Evolutionary conservation across 805 yeast species (phyloP).

Genomic region (Lipomyces orientalis): DNA sequence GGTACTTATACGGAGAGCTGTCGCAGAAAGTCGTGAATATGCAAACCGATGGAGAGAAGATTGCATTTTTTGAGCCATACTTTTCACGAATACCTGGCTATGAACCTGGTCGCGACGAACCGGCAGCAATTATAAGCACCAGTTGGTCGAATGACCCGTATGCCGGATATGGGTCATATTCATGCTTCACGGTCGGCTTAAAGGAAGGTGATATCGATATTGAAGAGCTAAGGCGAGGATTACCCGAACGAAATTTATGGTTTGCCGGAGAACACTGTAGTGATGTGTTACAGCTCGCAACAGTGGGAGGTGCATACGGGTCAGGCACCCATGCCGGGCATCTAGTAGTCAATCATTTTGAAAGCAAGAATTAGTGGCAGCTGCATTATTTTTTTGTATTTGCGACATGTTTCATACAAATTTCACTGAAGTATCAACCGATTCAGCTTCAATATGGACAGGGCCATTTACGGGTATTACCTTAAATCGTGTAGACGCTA

Average conservation of each 20-base stretch:
- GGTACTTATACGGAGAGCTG: conserved; percentile 39
- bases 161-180: conserved; percentile 46
- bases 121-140: conserved; percentile 37
- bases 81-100: conserved; percentile 32
- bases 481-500: too few relatives aligned
- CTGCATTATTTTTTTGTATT: neutral
- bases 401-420: neutral
- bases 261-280: conserved; percentile 45
- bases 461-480: too few relatives aligned
- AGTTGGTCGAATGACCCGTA: conserved; percentile 42
- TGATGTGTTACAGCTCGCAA: conserved; percentile 27
- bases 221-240: conserved; percentile 36
- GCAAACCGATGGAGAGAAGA: conserved; percentile 34
- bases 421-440: neutral
- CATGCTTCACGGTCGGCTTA: conserved; percentile 31
- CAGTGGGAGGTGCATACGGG: conserved; percentile 38
- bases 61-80: conserved; percentile 40
- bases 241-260: conserved; percentile 34
- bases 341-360: conserved; percentile 9
- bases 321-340: conserved; percentile 32
- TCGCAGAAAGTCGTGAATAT: conserved; percentile 33
- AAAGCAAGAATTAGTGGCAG: neutral
- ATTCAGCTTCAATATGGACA: too few relatives aligned
- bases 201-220: conserved; percentile 39
- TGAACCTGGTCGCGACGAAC: conserved; percentile 16